A percentile compares a stretch with the other conserved stretches of the same genome.
phyloP scores from a whole-genome alignment of 2,329 filamentous ascomycete genomes.

The Akanthomyces uredinophilus region DNA sequence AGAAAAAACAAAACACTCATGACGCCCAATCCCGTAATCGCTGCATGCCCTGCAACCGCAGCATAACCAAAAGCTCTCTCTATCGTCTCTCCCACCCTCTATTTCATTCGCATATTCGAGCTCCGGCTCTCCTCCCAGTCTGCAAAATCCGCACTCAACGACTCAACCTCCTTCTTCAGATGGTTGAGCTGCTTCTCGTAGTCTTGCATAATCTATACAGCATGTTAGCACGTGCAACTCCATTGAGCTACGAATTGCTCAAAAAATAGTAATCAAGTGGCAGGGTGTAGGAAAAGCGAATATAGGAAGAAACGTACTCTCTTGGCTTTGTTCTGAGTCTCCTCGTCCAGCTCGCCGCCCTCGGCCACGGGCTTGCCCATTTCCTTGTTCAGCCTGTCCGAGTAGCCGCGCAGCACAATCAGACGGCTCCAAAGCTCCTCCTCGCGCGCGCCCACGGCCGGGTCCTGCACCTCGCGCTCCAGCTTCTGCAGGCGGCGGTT shows the following conservation, averaged over 20 bases:
- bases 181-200: slow-evolving; percentile 77
- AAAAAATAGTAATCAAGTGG: background rate
- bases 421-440: slow-evolving; percentile 84
- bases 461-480: slow-evolving; percentile 67
- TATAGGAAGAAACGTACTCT: slow-evolving; percentile 50
- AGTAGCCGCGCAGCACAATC: slow-evolving; percentile 68
- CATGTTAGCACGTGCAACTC: slow-evolving; percentile 17
- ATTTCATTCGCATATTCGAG: slow-evolving; percentile 31
- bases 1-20: background rate
- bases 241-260: background rate
- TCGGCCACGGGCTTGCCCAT: slow-evolving; percentile 61
- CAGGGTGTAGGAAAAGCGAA: background rate
- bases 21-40: slow-evolving; percentile 6
- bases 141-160: slow-evolving; percentile 52
- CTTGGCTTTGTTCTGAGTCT: slow-evolving; percentile 66
- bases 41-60: background rate
- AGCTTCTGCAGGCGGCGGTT: slow-evolving; percentile 65
- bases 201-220: slow-evolving; percentile 64
- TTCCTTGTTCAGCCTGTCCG: slow-evolving; percentile 67
- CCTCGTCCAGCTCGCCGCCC: slow-evolving; percentile 58
- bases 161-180: slow-evolving; percentile 66
- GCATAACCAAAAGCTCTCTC: background rate
- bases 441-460: slow-evolving; percentile 66
- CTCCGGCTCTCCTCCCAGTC: slow-evolving; percentile 50
- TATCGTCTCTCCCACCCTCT: background rate